Percentiles rank a stretch among this genome's conserved stretches.
Evolutionary conservation across 305 asterid species (phyloP).

Genomic region (Fraxinus latifolia): DNA sequence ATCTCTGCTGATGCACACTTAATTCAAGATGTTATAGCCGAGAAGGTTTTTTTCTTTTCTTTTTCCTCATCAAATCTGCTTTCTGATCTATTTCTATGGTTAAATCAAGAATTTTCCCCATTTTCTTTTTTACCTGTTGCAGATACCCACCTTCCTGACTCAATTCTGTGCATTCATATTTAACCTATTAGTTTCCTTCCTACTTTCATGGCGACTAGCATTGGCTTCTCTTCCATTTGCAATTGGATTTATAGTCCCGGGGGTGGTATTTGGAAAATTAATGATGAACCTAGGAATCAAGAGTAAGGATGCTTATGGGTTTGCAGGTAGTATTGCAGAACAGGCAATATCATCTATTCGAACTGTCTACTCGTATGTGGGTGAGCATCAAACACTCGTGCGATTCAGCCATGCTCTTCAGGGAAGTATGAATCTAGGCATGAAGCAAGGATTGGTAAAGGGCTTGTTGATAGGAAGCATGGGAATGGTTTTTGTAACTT

Average conservation of each 20-base stretch:
- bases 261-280: constrained; percentile 44
- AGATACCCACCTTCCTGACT: constrained; percentile 69
- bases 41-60: constrained; percentile 44
- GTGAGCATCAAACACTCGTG: constrained; percentile 50
- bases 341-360: constrained; percentile 69
- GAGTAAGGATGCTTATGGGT: constrained; percentile 49
- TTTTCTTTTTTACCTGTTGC: constrained; percentile 14
- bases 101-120: no score
- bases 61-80: not conserved
- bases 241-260: constrained; percentile 38
- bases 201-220: constrained; percentile 58
- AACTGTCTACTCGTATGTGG: constrained; percentile 73
- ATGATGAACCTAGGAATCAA: constrained; percentile 34
- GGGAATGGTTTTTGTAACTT: constrained; percentile 58
- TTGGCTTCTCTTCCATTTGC: constrained; percentile 51
- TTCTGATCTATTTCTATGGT: not conserved
- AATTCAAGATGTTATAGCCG: constrained; percentile 71
- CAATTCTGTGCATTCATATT: constrained; percentile 42
- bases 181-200: constrained; percentile 38
- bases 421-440: constrained; percentile 51
- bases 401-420: constrained; percentile 54
- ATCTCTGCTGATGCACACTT: constrained; percentile 61
- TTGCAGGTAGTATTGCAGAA: constrained; percentile 54
- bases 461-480: constrained; percentile 81
- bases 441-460: constrained; percentile 62